Evolutionary conservation across 2,329 filamentous ascomycete genomes (phyloP).

Genomic region (Curvularia verruculosa): DNA sequence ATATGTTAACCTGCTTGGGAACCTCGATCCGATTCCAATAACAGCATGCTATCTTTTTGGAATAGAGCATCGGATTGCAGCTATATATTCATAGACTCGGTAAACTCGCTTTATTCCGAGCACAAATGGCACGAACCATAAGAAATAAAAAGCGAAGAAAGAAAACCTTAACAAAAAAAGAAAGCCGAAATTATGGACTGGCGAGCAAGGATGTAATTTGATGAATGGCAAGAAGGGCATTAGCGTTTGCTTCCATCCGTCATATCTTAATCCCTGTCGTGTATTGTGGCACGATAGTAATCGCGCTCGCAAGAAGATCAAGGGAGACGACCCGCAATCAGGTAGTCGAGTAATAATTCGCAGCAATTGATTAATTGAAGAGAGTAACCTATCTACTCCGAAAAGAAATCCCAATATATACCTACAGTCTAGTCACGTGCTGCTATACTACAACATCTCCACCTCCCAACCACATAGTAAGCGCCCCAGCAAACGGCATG

Average conservation of each 20-base stretch:
- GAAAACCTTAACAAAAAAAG: background rate
- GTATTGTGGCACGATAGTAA: no score
- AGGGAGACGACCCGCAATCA: no score
- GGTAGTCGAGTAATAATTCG: no score
- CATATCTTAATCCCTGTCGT: constrained; percentile 14
- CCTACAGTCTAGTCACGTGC: no score
- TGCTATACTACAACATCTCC: constrained; percentile 10
- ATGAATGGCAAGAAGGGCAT: background rate
- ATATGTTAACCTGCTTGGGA: no score
- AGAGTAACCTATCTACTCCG: no score
- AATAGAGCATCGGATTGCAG: background rate
- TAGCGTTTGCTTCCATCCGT: background rate
- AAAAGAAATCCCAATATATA: no score
- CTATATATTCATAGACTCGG: background rate
- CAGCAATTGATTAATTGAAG: no score
- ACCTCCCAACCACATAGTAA: constrained; percentile 1
- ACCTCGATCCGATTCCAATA: background rate
- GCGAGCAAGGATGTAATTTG: background rate
- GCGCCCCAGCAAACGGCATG: background rate
- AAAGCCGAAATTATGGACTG: background rate
- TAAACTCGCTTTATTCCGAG: background rate
- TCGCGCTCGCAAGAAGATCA: no score
- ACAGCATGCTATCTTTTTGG: background rate
- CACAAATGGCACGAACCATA: no score
- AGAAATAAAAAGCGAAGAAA: no score